A percentile compares a stretch with the other conserved stretches of the same genome.
These are phyloP conservation scores for Phytophthora multivora DNA, from an alignment of 352 stramenopile species.

Conservation along the genomic window DNA sequence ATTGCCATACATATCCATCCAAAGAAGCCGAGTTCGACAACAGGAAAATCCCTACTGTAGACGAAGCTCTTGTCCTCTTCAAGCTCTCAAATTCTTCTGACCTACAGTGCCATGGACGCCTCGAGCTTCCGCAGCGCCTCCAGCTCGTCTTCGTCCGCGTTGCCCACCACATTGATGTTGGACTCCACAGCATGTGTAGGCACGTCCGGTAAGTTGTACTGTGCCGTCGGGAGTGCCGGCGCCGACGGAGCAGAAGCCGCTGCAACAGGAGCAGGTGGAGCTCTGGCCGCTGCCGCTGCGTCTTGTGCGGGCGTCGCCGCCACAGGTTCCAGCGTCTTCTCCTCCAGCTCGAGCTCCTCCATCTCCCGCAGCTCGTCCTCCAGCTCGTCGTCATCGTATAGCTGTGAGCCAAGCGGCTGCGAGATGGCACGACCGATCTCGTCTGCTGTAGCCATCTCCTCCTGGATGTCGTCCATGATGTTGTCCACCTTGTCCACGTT, in stretches of 20 bases:
- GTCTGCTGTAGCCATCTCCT: conserved; percentile 96
- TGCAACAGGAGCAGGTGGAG: conserved; percentile 26
- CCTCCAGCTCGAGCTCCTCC: conserved; percentile 92
- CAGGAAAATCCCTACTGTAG: background rate
- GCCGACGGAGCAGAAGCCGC: conserved; percentile 31
- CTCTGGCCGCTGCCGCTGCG: conserved; percentile 26
- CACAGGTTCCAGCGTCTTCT: conserved; percentile 71
- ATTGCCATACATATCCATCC: conserved; percentile 44
- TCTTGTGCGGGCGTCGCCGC: conserved; percentile 32
- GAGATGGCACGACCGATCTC: conserved; percentile 95
- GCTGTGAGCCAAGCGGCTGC: conserved; percentile 92
- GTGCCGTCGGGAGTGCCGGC: conserved; percentile 23
- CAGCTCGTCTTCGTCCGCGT: conserved; percentile 82
- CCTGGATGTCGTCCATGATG: conserved; percentile 98
- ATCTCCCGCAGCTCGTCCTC: conserved; percentile 94
- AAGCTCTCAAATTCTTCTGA: conserved; percentile 16
- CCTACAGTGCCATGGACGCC: conserved; percentile 84
- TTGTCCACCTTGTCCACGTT: conserved; percentile 98
- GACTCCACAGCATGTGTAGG: conserved; percentile 76
- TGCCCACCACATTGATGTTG: conserved; percentile 77
- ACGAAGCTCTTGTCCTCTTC: conserved; percentile 1
- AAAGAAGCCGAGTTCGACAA: conserved; percentile 11
- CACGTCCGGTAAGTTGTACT: conserved; percentile 82
- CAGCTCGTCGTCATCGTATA: conserved; percentile 95
- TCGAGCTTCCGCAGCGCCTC: conserved; percentile 86